Evolutionary conservation across 169 alveolate genomes (phyloP).

Genomic region (Cryptosporidium baileyi): DNA sequence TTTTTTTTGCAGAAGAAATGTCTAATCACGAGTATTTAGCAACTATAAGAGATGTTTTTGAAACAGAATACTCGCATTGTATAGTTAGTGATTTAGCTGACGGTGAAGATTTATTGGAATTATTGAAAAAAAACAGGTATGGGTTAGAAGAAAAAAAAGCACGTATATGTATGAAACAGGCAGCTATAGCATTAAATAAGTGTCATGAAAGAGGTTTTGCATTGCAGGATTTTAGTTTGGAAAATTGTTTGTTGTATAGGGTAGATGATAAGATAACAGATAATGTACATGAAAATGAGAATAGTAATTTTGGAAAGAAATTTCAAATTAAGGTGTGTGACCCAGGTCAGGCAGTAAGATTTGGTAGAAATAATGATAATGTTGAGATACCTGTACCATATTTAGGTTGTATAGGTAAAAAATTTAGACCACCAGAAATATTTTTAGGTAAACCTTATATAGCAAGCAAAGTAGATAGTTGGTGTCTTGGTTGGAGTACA

Average conservation of each 20-base stretch:
- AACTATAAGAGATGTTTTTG: constrained; percentile 65
- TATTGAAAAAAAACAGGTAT: constrained; percentile 34
- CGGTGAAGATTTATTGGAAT: constrained; percentile 72
- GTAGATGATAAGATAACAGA: neutral
- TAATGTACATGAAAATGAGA: neutral
- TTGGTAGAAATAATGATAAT: neutral
- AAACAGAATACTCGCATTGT: constrained; percentile 58
- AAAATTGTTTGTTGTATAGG: constrained; percentile 69
- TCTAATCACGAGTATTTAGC: constrained; percentile 36
- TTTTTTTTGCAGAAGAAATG: constrained; percentile 71
- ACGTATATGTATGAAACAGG: constrained; percentile 38
- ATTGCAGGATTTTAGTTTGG: constrained; percentile 73
- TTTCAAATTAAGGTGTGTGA: constrained; percentile 71
- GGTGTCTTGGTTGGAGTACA: constrained; percentile 76
- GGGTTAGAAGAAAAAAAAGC: constrained; percentile 11
- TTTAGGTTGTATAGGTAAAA: constrained; percentile 71
- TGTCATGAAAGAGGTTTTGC: constrained; percentile 72
- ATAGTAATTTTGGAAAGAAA: neutral
- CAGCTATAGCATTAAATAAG: constrained; percentile 30
- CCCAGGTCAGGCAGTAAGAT: constrained; percentile 72
- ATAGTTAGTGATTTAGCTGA: constrained; percentile 65
- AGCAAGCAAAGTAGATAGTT: constrained; percentile 73
- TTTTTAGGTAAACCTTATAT: constrained; percentile 57
- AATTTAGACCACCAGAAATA: constrained; percentile 73
- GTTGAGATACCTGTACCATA: constrained; percentile 46